phyloP scores from a whole-genome alignment of 805 yeast species.

The Wickerhamiella alocasiicola region DNA sequence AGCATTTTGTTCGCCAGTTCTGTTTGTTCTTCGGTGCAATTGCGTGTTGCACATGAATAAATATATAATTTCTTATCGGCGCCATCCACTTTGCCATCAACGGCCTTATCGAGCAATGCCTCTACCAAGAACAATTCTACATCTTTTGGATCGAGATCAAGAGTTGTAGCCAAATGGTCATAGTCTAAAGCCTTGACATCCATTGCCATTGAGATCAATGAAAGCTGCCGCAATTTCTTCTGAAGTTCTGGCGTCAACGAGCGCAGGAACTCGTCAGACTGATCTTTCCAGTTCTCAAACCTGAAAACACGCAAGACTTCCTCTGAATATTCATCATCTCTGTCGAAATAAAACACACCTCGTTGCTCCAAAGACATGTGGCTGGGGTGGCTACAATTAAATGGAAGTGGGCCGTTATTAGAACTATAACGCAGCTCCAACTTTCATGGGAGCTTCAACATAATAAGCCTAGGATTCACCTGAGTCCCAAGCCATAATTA shows the following conservation, averaged over 20 bases:
- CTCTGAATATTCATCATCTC: background rate
- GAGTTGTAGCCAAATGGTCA: background rate
- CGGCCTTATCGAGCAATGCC: constrained; percentile 10
- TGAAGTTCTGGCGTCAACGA: background rate
- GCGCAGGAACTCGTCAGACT: background rate
- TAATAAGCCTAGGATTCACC: too few species aligned
- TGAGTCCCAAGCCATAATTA: too few species aligned
- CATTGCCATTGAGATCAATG: constrained; percentile 8
- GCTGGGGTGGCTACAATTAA: too few species aligned
- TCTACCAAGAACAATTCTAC: constrained; percentile 9
- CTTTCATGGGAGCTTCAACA: too few species aligned
- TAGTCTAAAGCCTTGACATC: background rate
- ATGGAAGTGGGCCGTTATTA: too few species aligned
- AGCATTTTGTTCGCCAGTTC: background rate
- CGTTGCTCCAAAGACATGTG: constrained; percentile 8
- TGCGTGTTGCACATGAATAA: constrained; percentile 6
- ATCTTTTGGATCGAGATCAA: background rate
- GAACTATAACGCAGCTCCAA: too few species aligned
- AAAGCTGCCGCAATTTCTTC: constrained; percentile 7
- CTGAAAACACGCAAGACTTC: background rate
- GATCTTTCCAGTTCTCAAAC: background rate
- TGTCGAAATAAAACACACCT: constrained; percentile 9
- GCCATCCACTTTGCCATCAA: constrained; percentile 10
- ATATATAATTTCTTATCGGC: constrained; percentile 6
- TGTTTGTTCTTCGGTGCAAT: background rate